phyloP scores from a whole-genome alignment of 331 rosid genomes.

The Pyracantha coccinea region DNA sequence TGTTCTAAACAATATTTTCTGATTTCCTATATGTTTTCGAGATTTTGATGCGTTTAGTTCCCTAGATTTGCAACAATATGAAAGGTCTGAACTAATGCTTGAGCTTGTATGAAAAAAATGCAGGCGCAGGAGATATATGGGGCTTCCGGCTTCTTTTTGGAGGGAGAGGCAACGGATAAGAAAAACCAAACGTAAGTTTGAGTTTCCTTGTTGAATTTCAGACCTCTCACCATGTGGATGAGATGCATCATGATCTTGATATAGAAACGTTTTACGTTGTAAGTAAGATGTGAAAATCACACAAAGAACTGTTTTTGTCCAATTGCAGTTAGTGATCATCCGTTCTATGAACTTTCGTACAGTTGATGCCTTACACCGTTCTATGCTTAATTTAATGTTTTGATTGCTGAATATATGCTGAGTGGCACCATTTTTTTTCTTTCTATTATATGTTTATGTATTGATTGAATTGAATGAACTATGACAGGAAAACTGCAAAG shows the following conservation, averaged over 20 bases:
- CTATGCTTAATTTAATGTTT: neutral
- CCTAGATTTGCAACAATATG: neutral
- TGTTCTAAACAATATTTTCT: neutral
- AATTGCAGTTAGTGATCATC: neutral
- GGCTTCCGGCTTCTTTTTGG: conserved; percentile 87
- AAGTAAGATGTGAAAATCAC: neutral
- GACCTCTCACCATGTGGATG: neutral
- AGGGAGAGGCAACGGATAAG: conserved; percentile 34
- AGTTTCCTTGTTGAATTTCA: neutral
- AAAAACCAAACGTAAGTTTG: conserved; percentile 46
- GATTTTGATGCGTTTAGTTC: neutral
- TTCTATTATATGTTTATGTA: neutral
- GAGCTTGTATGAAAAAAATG: conserved; percentile 28
- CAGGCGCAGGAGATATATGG: conserved; percentile 88
- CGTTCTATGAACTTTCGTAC: neutral
- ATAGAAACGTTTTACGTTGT: too few relatives aligned
- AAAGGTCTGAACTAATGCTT: conserved; percentile 16
- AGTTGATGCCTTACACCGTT: neutral
- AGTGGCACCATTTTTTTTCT: neutral
- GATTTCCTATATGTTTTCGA: neutral
- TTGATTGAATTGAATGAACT: neutral
- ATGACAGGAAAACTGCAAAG: conserved; percentile 60
- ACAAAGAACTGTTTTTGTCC: neutral
- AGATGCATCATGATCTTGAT: neutral
- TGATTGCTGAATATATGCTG: neutral